Base-by-base conservation (phyloP, 1,284 basidiomycete species). In the Neonothopanus nambi region DNA sequence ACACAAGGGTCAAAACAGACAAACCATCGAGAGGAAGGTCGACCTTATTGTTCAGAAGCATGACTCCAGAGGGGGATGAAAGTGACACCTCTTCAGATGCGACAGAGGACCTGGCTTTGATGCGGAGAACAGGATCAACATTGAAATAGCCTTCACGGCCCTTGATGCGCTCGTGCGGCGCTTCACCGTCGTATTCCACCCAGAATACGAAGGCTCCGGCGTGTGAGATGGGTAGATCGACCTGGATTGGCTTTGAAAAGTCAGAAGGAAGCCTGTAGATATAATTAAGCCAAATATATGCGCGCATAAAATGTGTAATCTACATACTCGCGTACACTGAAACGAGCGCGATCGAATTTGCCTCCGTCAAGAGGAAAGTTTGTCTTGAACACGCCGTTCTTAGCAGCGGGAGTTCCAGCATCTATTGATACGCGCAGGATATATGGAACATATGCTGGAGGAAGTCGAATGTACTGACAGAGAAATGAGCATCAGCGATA, bases 361-460 rank as follows among this genome's bases (percentile, higher is more conserved):
- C 91, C 91, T 15, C 94, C 95, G 61, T 98, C 89, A 5, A 97
- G 79, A 3, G 95, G 95, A 64, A 97, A 97, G 70, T 97, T 96
- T 55, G 92, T 95, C 76, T 88, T 93, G 68, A 98, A 90, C 2
- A 93, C 80, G 48, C 93, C 95, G 59, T 95, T 92, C 61, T 84
- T 87, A 2, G 92, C 85, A 6, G 92, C 91, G 1, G 90, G 85
- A 0, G 93, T 93, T 9, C 95, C 95, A 0, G 95, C 90, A 54
- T 92, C 90, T 51, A 98, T 79, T 9, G 89, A 88, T 43, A 98
- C 89, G 50, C 95, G 85, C 23, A 98, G 75, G 44, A 98, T 82
- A 67, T 97, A 98, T 2, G 95, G 94, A 17, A 73, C 76, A 63
- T 85, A 81, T n/a, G 95, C 91, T 11, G 95, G 92, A 7, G 95